Conservation (phyloP, 176 grass and related monocot species). For the bread wheat (Triticum aestivum) region DNA sequence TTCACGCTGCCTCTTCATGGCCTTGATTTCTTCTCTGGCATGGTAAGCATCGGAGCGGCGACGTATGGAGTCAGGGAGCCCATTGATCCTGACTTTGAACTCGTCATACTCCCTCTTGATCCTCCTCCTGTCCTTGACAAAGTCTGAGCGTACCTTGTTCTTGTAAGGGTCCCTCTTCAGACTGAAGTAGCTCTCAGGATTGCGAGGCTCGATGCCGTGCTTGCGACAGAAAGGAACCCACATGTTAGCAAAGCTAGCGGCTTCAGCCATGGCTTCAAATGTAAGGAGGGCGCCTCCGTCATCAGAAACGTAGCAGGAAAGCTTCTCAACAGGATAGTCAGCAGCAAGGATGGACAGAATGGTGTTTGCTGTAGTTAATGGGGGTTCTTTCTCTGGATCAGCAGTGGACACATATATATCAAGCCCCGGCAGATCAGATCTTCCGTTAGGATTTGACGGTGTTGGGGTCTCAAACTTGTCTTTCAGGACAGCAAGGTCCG, state of each 20-base stretch:
- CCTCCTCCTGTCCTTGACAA: conserved; percentile 91
- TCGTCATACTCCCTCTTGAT: conserved; percentile 98
- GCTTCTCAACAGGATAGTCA: conserved; percentile 96
- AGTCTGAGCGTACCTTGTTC: conserved; percentile 78
- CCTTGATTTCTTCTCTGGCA: conserved; percentile 96
- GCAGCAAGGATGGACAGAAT: conserved; percentile 96
- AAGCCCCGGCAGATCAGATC: conserved; percentile 84
- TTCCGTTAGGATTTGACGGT: conserved; percentile 53
- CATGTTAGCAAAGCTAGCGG: conserved; percentile 93
- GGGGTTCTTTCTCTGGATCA: conserved; percentile 94
- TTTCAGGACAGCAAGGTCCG: conserved; percentile 78
- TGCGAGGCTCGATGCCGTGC: conserved; percentile 83
- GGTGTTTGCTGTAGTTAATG: conserved; percentile 85
- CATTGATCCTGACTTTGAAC: conserved; percentile 91
- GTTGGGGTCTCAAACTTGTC: conserved; percentile 91
- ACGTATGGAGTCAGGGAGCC: conserved; percentile 78
- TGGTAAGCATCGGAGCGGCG: conserved; percentile 85
- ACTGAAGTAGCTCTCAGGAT: conserved; percentile 90
- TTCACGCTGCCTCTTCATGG: conserved; percentile 91
- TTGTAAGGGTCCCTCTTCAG: conserved; percentile 96
- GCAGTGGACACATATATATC: conserved; percentile 95
- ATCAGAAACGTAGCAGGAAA: conserved; percentile 94
- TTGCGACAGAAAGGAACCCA: conserved; percentile 98
- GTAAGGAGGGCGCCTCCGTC: conserved; percentile 91
- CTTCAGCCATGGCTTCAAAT: conserved; percentile 99